Conservation (phyloP, 306 rosid genomes). For the Lathyrus tuberosus region DNA sequence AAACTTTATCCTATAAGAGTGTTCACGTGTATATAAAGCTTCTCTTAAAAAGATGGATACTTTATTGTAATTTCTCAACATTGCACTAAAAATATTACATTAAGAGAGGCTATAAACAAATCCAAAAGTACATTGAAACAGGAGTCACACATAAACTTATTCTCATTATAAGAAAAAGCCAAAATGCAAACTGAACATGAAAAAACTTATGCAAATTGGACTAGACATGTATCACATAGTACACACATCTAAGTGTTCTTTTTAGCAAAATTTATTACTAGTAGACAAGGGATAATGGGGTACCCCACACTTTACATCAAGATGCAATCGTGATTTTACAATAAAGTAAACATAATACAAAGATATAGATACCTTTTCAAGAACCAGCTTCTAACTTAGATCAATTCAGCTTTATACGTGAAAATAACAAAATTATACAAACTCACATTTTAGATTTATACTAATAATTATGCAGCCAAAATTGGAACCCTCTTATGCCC, state of each 20-base stretch:
- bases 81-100: background rate
- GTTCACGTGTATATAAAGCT: too few species aligned
- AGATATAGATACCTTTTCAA: background rate
- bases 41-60: background rate
- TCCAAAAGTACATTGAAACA: background rate
- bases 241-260: background rate
- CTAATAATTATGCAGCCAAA: slow-evolving; percentile 52
- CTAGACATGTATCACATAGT: background rate
- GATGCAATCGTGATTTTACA: background rate
- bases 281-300: background rate
- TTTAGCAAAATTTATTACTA: background rate
- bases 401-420: background rate
- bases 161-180: background rate
- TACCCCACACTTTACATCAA: background rate
- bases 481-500: slow-evolving; percentile 66
- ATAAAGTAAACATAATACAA: background rate
- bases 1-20: too few species aligned
- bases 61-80: background rate
- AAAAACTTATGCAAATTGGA: background rate
- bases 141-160: background rate
- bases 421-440: slow-evolving; percentile 36
- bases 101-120: background rate
- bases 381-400: background rate
- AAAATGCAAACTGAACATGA: slow-evolving; percentile 1
- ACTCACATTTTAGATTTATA: background rate